Conservation (phyloP, 148 eudicot genomes). For the Fagopyrum tataricum region DNA sequence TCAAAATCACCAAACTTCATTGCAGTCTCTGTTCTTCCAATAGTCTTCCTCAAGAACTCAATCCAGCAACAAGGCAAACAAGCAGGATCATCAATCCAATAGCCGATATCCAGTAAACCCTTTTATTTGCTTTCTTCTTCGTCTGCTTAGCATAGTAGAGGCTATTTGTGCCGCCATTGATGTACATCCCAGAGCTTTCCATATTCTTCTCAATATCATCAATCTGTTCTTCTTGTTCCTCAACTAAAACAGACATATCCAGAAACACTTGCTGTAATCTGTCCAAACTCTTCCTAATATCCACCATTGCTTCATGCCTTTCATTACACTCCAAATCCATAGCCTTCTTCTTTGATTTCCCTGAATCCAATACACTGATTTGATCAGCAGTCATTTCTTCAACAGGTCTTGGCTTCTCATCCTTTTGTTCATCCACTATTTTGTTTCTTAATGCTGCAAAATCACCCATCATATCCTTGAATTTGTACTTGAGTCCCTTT, state of each 20-base stretch:
- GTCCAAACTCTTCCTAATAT: slow-evolving; percentile 65
- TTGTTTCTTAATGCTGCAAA: slow-evolving; percentile 57
- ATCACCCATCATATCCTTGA: slow-evolving; percentile 53
- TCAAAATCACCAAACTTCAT: not conserved
- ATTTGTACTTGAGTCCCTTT: slow-evolving; percentile 49
- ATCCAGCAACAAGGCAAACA: slow-evolving; percentile 42
- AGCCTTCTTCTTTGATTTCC: slow-evolving; percentile 19
- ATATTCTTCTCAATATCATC: slow-evolving; percentile 77
- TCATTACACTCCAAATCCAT: slow-evolving; percentile 38
- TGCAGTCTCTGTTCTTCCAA: not conserved
- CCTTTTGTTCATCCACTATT: slow-evolving; percentile 50
- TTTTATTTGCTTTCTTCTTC: slow-evolving; percentile 42
- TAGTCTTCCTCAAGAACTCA: slow-evolving; percentile 21
- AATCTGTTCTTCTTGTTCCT: slow-evolving; percentile 57
- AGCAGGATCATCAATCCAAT: slow-evolving; percentile 39
- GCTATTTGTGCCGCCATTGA: slow-evolving; percentile 49
- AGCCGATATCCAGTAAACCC: slow-evolving; percentile 48
- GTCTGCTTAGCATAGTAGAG: slow-evolving; percentile 60
- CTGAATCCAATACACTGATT: slow-evolving; percentile 28
- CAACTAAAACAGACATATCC: slow-evolving; percentile 83
- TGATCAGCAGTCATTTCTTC: slow-evolving; percentile 59
- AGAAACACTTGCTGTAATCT: slow-evolving; percentile 78
- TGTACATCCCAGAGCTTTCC: slow-evolving; percentile 42
- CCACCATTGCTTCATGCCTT: slow-evolving; percentile 64
- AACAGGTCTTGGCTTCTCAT: slow-evolving; percentile 30